Conservation (phyloP, 2,329 filamentous ascomycete genomes). For the Fusarium neocosmosporiellum region DNA sequence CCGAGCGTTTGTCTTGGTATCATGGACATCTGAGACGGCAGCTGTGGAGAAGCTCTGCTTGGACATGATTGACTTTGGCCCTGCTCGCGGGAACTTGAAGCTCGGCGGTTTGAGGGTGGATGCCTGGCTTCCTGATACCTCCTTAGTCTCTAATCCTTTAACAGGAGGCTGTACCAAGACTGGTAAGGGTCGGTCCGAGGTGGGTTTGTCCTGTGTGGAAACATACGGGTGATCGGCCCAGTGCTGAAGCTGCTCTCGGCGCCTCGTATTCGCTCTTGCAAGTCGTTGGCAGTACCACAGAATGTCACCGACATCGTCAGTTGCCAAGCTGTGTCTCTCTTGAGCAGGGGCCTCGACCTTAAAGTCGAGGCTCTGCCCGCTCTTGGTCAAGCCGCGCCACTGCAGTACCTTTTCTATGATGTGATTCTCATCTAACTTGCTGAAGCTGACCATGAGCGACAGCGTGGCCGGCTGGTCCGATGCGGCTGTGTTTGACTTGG, state of each 20-base stretch:
- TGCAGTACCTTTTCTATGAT: background rate
- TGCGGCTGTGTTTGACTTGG: background rate
- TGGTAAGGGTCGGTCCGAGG: background rate
- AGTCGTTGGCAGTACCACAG: background rate
- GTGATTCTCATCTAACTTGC: background rate
- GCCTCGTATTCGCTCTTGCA: background rate
- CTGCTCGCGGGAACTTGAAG: background rate
- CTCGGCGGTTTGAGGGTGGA: background rate
- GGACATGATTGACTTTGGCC: background rate
- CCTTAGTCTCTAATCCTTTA: background rate
- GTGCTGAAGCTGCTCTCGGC: background rate
- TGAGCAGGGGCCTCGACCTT: background rate
- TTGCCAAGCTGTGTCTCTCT: background rate
- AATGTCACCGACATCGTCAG: background rate
- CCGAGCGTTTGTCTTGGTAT: background rate
- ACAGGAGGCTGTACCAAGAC: background rate
- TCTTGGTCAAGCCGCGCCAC: slow-evolving; percentile 4
- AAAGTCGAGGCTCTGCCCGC: background rate
- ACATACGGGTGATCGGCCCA: background rate
- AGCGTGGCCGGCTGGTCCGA: background rate
- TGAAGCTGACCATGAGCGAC: background rate
- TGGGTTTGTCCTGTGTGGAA: background rate
- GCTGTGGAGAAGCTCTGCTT: background rate
- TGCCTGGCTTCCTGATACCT: background rate
- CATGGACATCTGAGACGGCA: background rate